A percentile compares a stretch with the other conserved stretches of the same genome.
phyloP scores from a whole-genome alignment of 768 basidiomycete species.

The Russula earlei region DNA sequence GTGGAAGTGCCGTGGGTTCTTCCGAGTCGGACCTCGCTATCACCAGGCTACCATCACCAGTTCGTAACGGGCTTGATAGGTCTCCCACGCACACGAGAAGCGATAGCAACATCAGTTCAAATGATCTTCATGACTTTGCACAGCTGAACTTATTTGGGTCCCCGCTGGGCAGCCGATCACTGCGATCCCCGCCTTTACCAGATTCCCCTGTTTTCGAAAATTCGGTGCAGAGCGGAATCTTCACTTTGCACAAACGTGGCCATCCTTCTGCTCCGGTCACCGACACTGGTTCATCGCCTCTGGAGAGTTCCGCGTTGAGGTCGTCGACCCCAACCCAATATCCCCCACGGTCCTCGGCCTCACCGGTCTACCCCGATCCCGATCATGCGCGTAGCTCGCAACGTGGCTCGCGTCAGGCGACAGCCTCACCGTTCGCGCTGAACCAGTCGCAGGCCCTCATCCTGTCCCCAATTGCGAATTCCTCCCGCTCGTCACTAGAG shows the following conservation, averaged over 20 bases:
- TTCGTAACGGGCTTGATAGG: slow-evolving; percentile 16
- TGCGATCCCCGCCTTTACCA: slow-evolving; percentile 48
- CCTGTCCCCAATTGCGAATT: slow-evolving; percentile 63
- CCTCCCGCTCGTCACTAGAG: slow-evolving; percentile 71
- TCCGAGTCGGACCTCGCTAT: slow-evolving; percentile 25
- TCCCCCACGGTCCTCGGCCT: slow-evolving; percentile 43
- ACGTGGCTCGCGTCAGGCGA: slow-evolving; percentile 12
- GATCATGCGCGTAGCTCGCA: slow-evolving; percentile 20
- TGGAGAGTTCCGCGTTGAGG: slow-evolving; percentile 36
- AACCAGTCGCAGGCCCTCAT: slow-evolving; percentile 47
- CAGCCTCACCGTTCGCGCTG: slow-evolving; percentile 43
- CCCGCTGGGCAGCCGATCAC: slow-evolving; percentile 30
- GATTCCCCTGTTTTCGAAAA: slow-evolving; percentile 48
- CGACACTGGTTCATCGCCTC: slow-evolving; percentile 40
- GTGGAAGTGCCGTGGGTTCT: slow-evolving; percentile 43
- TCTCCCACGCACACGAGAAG: slow-evolving; percentile 24
- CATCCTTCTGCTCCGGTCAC: slow-evolving; percentile 35
- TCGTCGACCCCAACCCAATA: slow-evolving; percentile 63
- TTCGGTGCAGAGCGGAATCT: slow-evolving; percentile 7
- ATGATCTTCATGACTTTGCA: slow-evolving; percentile 20
- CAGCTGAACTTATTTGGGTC: slow-evolving; percentile 15
- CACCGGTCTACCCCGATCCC: slow-evolving; percentile 39
- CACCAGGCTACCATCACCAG: slow-evolving; percentile 21
- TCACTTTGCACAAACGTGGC: not conserved
- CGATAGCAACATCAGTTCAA: slow-evolving; percentile 26